These are phyloP conservation scores for Geotrichum cucujoidarum DNA, from an alignment of 1,139 yeast species.

Conservation along the genomic window DNA sequence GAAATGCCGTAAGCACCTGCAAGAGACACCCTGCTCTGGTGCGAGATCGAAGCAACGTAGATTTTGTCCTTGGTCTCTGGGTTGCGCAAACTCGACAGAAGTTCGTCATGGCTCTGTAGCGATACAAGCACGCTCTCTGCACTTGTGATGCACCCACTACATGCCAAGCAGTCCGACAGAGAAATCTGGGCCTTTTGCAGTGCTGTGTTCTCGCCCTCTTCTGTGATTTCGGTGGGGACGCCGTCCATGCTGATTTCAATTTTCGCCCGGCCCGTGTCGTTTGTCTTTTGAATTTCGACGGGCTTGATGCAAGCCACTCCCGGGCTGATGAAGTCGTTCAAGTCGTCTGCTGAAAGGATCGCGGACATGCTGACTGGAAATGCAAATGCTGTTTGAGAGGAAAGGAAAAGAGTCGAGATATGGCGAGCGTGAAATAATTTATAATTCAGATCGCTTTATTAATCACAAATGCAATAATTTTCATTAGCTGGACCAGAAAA, in stretches of 20 bases:
- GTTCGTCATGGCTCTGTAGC: slow-evolving; percentile 80
- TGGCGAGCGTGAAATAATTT: no score
- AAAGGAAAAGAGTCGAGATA: background rate
- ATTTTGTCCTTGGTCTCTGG: slow-evolving; percentile 33
- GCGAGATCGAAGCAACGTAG: slow-evolving; percentile 78
- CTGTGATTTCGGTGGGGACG: slow-evolving; percentile 62
- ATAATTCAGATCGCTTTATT: no score
- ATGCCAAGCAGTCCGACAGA: slow-evolving; percentile 88
- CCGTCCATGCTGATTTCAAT: slow-evolving; percentile 65
- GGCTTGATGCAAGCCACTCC: slow-evolving; percentile 95
- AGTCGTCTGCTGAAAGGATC: slow-evolving; percentile 76
- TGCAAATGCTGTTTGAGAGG: background rate
- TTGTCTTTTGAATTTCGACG: slow-evolving; percentile 45
- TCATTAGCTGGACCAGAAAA: no score
- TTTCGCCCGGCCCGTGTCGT: slow-evolving; percentile 45
- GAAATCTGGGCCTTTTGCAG: slow-evolving; percentile 84
- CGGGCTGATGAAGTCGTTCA: slow-evolving; percentile 91
- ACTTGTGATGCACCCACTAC: slow-evolving; percentile 95
- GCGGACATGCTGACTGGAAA: slow-evolving; percentile 66
- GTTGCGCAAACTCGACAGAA: slow-evolving; percentile 53
- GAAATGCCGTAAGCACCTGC: slow-evolving; percentile 60
- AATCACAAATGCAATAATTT: no score
- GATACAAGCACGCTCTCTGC: slow-evolving; percentile 92
- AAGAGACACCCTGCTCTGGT: slow-evolving; percentile 78
- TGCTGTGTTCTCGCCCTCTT: slow-evolving; percentile 49